A percentile compares a stretch with the other conserved stretches of the same genome.
These are phyloP conservation scores for Wickerhamiella spandovensis DNA, from an alignment of 805 yeast species.

Conservation along the genomic window DNA sequence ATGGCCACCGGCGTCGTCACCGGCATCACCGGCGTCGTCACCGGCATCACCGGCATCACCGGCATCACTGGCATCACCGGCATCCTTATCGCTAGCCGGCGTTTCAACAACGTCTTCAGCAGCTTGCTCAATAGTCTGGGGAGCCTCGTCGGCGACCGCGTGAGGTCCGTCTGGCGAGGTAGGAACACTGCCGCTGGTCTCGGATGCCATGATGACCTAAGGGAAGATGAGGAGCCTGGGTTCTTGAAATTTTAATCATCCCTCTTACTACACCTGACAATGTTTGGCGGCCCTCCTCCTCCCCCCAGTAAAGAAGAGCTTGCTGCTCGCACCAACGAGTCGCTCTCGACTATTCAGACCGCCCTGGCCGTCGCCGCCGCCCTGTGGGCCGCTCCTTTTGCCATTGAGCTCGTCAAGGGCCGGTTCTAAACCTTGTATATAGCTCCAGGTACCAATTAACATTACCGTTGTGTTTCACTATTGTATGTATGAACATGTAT, in stretches of 20 bases:
- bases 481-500: too few species aligned
- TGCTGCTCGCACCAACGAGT: slow-evolving; percentile 20
- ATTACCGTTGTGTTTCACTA: too few species aligned
- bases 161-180: background rate
- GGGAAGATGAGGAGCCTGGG: background rate
- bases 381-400: slow-evolving; percentile 30
- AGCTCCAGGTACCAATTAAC: background rate
- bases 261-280: slow-evolving; percentile 8
- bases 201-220: background rate
- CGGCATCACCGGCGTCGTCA: background rate
- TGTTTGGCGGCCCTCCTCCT: slow-evolving; percentile 28
- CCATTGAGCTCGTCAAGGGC: slow-evolving; percentile 27
- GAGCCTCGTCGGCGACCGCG: background rate
- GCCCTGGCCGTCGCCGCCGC: slow-evolving; percentile 25
- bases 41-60: background rate
- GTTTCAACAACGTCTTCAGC: slow-evolving; percentile 1
- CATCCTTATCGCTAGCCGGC: background rate
- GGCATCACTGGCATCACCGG: background rate
- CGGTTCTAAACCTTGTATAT: slow-evolving; percentile 19
- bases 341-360: slow-evolving; percentile 20
- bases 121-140: background rate
- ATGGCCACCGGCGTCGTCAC: background rate
- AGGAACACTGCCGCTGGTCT: too few species aligned
- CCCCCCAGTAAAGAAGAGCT: slow-evolving; percentile 29
- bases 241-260: background rate